Evolutionary conservation across 2,329 filamentous ascomycete genomes (phyloP).

Genomic region (Massarina eburnea): DNA sequence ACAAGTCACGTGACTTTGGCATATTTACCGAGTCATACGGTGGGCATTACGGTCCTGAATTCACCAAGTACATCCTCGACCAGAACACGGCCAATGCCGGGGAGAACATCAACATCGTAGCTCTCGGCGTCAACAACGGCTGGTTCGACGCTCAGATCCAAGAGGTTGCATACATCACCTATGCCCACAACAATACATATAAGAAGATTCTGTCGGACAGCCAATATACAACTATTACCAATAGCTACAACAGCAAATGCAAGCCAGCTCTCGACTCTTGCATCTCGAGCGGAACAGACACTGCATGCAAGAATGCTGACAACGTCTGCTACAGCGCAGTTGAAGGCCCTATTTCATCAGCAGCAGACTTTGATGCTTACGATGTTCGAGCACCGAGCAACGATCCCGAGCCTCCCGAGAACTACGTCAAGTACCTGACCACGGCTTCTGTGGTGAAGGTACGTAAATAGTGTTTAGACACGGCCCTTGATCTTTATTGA

Average conservation of each 20-base stretch:
- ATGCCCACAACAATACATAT: constrained; percentile 54
- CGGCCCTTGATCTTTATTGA: not conserved
- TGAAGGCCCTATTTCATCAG: constrained; percentile 50
- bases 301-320: constrained; percentile 55
- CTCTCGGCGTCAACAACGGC: constrained; percentile 56
- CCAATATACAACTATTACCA: constrained; percentile 56
- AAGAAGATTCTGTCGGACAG: constrained; percentile 36
- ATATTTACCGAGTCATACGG: constrained; percentile 59
- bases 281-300: constrained; percentile 50
- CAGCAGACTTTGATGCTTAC: constrained; percentile 57
- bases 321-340: constrained; percentile 55
- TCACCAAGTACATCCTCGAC: constrained; percentile 47
- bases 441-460: constrained; percentile 47
- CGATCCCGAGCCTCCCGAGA: constrained; percentile 58
- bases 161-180: constrained; percentile 52
- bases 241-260: constrained; percentile 60
- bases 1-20: constrained; percentile 51
- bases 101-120: constrained; percentile 49
- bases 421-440: constrained; percentile 59
- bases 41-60: constrained; percentile 59
- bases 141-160: constrained; percentile 58
- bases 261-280: constrained; percentile 56
- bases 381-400: constrained; percentile 57
- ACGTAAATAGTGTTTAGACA: not conserved
- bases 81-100: constrained; percentile 43